A percentile compares a stretch with the other conserved stretches of the same genome.
Evolutionary conservation across 192 early-diverging fungal species (phyloP).

Genomic region (Dispira parvispora): DNA sequence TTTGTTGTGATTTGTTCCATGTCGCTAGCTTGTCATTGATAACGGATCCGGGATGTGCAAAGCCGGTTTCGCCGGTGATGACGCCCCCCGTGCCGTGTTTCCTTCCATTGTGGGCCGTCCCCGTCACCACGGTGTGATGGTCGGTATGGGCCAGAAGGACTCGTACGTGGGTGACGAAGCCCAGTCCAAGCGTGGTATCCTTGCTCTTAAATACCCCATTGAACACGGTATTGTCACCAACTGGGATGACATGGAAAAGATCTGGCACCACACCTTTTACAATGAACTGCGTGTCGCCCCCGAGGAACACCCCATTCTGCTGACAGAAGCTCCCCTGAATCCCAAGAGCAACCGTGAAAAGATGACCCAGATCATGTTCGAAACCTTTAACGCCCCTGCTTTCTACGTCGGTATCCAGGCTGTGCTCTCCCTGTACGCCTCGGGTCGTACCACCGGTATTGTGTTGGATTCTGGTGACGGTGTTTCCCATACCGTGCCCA

Average conservation of each 20-base stretch:
- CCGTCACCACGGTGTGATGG: slow-evolving; percentile 54
- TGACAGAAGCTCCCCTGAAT: slow-evolving; percentile 45
- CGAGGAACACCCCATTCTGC: slow-evolving; percentile 42
- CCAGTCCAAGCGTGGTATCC: slow-evolving; percentile 52
- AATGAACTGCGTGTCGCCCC: slow-evolving; percentile 48
- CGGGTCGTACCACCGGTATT: slow-evolving; percentile 40
- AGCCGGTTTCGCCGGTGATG: slow-evolving; percentile 54
- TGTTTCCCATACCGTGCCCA: slow-evolving; percentile 44
- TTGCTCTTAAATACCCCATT: slow-evolving; percentile 52
- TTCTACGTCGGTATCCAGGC: slow-evolving; percentile 43
- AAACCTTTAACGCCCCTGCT: slow-evolving; percentile 42
- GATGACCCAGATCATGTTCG: slow-evolving; percentile 46
- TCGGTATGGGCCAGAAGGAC: slow-evolving; percentile 57
- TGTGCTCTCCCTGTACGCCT: slow-evolving; percentile 39
- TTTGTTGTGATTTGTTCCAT: too few relatives aligned
- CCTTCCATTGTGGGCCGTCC: slow-evolving; percentile 55
- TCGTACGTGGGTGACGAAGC: slow-evolving; percentile 59
- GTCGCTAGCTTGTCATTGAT: slow-evolving; percentile 37
- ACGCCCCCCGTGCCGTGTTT: slow-evolving; percentile 38
- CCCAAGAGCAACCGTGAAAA: slow-evolving; percentile 44
- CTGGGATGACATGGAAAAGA: slow-evolving; percentile 67
- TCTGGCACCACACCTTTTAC: slow-evolving; percentile 40
- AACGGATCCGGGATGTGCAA: slow-evolving; percentile 62
- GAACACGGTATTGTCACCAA: slow-evolving; percentile 62
- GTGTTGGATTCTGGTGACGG: slow-evolving; percentile 47